Percentiles rank a stretch among this genome's conserved stretches.
Evolutionary conservation across 768 basidiomycete genomes (phyloP).

Genomic region (Xerocomellus amylosporus): DNA sequence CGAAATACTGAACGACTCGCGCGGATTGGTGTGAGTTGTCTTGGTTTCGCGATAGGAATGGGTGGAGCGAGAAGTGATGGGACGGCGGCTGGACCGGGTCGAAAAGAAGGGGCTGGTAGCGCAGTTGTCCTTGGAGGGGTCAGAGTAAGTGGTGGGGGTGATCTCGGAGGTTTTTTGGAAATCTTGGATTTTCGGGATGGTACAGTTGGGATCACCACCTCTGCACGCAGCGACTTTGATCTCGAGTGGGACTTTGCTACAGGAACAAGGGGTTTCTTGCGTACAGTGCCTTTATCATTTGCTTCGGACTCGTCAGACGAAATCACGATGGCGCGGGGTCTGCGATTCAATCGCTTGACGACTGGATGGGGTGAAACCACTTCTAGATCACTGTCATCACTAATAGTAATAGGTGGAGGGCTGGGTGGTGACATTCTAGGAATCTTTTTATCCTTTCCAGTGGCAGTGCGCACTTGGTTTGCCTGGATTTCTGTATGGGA

Average conservation of each 20-base stretch:
- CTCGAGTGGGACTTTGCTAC: slow-evolving; percentile 13
- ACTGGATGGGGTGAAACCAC: slow-evolving; percentile 17
- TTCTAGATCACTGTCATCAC: slow-evolving; percentile 31
- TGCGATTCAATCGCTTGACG: slow-evolving; percentile 13
- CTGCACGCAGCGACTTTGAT: slow-evolving; percentile 29
- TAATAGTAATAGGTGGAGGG: slow-evolving; percentile 22
- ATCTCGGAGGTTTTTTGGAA: slow-evolving; percentile 11
- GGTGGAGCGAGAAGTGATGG: slow-evolving; percentile 7
- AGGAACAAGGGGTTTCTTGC: slow-evolving; percentile 3
- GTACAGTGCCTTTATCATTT: slow-evolving; percentile 17
- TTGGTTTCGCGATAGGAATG: slow-evolving; percentile 39
- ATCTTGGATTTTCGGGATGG: slow-evolving; percentile 22
- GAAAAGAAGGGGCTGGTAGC: background rate
- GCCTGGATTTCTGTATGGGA: slow-evolving; percentile 44
- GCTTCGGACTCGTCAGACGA: slow-evolving; percentile 51
- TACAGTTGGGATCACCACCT: slow-evolving; percentile 43
- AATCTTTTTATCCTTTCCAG: slow-evolving; percentile 9
- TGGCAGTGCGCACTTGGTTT: slow-evolving; percentile 26
- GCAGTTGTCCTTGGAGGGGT: slow-evolving; percentile 4
- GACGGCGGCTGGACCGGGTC: background rate
- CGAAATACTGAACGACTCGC: slow-evolving; percentile 35
- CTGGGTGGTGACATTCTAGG: background rate
- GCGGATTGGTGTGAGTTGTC: slow-evolving; percentile 69
- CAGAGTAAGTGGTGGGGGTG: background rate
- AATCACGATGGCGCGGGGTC: slow-evolving; percentile 29